Evolutionary conservation across 305 asterid genomes (phyloP).

Genomic region (Nicotiana rustica): DNA sequence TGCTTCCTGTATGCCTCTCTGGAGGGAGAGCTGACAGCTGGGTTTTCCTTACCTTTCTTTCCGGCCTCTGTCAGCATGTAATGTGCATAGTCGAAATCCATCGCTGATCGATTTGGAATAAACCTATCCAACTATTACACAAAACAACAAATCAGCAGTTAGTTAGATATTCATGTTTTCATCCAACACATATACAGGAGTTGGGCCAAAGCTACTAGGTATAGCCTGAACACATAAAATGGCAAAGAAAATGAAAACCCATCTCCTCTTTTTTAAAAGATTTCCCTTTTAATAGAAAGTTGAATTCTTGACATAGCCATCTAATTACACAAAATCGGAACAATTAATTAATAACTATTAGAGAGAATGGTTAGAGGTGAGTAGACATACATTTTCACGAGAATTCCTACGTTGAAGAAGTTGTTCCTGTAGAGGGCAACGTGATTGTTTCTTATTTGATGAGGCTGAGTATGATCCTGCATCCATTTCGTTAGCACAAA

Average conservation of each 20-base stretch:
- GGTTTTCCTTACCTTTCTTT: slow-evolving; percentile 88
- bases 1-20: slow-evolving; percentile 86
- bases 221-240: no score
- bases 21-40: slow-evolving; percentile 64
- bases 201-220: no score
- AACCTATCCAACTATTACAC: slow-evolving; percentile 79
- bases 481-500: slow-evolving; percentile 65
- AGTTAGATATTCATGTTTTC: not conserved
- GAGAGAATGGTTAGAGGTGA: not conserved
- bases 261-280: no score
- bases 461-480: slow-evolving; percentile 69
- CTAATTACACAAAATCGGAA: no score
- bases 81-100: slow-evolving; percentile 88
- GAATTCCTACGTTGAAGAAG: slow-evolving; percentile 63
- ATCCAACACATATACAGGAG: not conserved
- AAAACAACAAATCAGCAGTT: slow-evolving; percentile 15
- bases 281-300: no score
- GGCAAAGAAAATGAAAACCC: no score
- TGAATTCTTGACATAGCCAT: no score
- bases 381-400: slow-evolving; percentile 66
- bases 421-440: slow-evolving; percentile 81
- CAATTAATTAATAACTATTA: not conserved
- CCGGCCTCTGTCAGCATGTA: slow-evolving; percentile 80
- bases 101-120: slow-evolving; percentile 94
- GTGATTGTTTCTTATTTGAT: slow-evolving; percentile 57